Conservation (phyloP, 1,284 basidiomycete genomes). For the Ceratobasidium sp. region DNA sequence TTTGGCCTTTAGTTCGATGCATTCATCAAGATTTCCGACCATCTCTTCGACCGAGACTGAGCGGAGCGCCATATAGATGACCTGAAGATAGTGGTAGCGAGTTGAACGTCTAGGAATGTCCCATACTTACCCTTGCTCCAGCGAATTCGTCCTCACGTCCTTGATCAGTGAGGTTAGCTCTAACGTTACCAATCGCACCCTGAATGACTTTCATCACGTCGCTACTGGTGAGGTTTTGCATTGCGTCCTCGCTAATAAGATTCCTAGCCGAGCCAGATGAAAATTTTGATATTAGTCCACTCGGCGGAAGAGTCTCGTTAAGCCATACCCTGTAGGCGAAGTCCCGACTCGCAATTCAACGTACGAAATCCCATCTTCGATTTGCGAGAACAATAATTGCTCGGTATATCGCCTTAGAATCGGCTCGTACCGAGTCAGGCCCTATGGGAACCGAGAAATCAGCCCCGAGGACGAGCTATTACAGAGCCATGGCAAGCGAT, state of each 20-base stretch:
- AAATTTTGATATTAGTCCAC: neutral
- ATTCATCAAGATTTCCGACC: constrained; percentile 77
- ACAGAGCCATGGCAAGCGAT: neutral
- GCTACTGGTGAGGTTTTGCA: neutral
- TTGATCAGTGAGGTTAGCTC: constrained; percentile 64
- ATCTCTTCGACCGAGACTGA: constrained; percentile 69
- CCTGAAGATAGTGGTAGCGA: constrained; percentile 56
- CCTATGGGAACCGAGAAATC: constrained; percentile 55
- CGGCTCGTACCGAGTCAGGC: constrained; percentile 67
- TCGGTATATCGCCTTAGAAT: constrained; percentile 70
- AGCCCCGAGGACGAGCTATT: neutral
- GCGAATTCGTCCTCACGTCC: constrained; percentile 71
- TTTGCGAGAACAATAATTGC: constrained; percentile 71
- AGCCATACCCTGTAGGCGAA: neutral
- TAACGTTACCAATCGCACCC: constrained; percentile 67
- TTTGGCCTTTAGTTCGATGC: constrained; percentile 76
- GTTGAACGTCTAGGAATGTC: neutral
- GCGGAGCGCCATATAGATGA: constrained; percentile 78
- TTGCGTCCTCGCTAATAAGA: neutral
- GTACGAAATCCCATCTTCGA: constrained; percentile 80
- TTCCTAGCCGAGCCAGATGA: neutral
- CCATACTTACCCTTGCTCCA: constrained; percentile 66
- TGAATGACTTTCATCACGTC: constrained; percentile 49
- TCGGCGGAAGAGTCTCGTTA: neutral
- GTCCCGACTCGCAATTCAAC: constrained; percentile 69